phyloP scores from a whole-genome alignment of 1,284 basidiomycete species.

The Sparassis latifolia region DNA sequence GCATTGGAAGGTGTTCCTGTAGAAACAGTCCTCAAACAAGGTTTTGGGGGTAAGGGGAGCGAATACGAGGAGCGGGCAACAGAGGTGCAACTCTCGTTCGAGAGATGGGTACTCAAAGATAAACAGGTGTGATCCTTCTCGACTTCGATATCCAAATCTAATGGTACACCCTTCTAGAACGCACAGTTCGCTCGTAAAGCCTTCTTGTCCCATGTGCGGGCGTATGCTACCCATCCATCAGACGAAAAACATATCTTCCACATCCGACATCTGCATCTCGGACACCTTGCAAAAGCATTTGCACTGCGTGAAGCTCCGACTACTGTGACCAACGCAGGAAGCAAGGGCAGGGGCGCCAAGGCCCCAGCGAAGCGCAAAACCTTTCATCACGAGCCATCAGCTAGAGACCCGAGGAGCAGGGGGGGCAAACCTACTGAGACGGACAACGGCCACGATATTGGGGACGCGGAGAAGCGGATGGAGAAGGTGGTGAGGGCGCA shows the following conservation, averaged over 20 bases:
- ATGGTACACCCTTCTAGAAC: constrained; percentile 43
- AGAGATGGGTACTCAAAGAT: constrained; percentile 83
- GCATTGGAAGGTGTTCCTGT: constrained; percentile 56
- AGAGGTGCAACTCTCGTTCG: constrained; percentile 92
- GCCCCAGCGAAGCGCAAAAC: constrained; percentile 10
- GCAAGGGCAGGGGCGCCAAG: constrained; percentile 12
- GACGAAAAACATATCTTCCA: constrained; percentile 97
- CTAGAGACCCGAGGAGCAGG: constrained; percentile 16
- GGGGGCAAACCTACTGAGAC: constrained; percentile 20
- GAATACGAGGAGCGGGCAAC: constrained; percentile 92
- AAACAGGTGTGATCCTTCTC: constrained; percentile 47
- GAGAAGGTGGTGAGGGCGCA: constrained; percentile 80
- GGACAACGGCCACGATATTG: constrained; percentile 42
- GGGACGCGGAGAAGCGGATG: constrained; percentile 80
- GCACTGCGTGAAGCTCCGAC: constrained; percentile 91
- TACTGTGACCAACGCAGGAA: constrained; percentile 37
- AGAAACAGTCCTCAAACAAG: constrained; percentile 68
- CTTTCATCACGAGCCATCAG: constrained; percentile 10
- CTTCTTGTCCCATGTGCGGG: constrained; percentile 88
- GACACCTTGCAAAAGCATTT: constrained; percentile 96
- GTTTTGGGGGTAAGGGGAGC: constrained; percentile 77
- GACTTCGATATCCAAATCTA: not conserved
- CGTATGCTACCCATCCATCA: constrained; percentile 95
- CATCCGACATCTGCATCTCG: constrained; percentile 88
- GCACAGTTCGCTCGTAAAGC: constrained; percentile 76